Percentiles rank a stretch among this genome's conserved stretches.
These are phyloP conservation scores for Kluyveromyces nonfermentans DNA, from an alignment of 805 yeast genomes.

Conservation along the genomic window DNA sequence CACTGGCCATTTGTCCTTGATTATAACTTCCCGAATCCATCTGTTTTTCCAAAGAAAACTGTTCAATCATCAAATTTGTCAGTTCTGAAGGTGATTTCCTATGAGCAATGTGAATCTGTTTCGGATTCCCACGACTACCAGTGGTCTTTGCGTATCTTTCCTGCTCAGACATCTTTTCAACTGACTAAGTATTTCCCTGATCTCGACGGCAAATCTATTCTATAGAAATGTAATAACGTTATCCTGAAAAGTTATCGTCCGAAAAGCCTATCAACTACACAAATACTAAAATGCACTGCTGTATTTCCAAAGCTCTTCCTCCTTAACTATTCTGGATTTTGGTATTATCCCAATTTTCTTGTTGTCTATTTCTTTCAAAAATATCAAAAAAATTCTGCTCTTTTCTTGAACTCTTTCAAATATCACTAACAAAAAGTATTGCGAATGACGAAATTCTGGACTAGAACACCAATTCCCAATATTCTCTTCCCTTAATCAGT, in stretches of 20 bases:
- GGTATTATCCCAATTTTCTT: not conserved
- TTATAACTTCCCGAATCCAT: slow-evolving; percentile 38
- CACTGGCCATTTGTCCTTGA: slow-evolving; percentile 76
- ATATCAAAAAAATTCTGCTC: not conserved
- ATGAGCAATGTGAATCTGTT: slow-evolving; percentile 86
- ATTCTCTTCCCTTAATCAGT: not conserved
- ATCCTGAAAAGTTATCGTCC: too few relatives aligned
- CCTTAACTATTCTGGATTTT: not conserved
- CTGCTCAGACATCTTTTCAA: slow-evolving; percentile 9
- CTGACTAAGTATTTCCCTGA: not conserved
- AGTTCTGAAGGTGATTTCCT: slow-evolving; percentile 93
- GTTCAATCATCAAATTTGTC: slow-evolving; percentile 88
- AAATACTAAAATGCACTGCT: too few relatives aligned
- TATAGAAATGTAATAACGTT: too few relatives aligned
- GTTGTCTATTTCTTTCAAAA: not conserved
- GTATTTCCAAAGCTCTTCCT: too few relatives aligned
- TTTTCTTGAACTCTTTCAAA: not conserved
- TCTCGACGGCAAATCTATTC: not conserved
- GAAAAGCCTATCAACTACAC: too few relatives aligned
- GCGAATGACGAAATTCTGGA: not conserved
- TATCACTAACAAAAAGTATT: too few relatives aligned
- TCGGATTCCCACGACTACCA: slow-evolving; percentile 38
- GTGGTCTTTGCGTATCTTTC: slow-evolving; percentile 22
- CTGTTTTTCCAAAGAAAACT: slow-evolving; percentile 79
- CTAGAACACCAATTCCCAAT: not conserved